phyloP scores from a whole-genome alignment of 352 stramenopile genomes.

The Pythium brassicae region DNA sequence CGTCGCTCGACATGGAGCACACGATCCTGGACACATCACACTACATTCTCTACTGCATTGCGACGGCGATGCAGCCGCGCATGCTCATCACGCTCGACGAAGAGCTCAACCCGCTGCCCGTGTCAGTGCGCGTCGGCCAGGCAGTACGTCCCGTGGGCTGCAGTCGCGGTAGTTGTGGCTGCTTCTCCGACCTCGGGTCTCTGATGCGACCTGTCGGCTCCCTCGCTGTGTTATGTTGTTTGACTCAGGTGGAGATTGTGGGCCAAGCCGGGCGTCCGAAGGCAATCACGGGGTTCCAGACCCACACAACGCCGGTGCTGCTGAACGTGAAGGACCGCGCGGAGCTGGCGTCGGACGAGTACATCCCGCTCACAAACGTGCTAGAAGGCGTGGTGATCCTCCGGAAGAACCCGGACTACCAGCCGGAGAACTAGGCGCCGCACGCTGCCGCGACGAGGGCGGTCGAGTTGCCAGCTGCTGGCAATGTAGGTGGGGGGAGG shows the following conservation, averaged over 20 bases:
- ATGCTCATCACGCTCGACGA: conserved; percentile 98
- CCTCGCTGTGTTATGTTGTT: neutral
- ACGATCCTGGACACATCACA: conserved; percentile 98
- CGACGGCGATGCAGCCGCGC: conserved; percentile 97
- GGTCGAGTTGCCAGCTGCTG: neutral
- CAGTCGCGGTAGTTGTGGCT: neutral
- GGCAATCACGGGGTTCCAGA: conserved; percentile 99
- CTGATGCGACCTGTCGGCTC: neutral
- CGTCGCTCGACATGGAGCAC: conserved; percentile 96
- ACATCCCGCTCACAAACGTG: conserved; percentile 93
- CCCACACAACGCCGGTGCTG: conserved; percentile 98
- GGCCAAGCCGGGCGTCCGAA: conserved; percentile 98
- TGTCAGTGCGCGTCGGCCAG: conserved; percentile 98
- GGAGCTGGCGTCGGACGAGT: conserved; percentile 98
- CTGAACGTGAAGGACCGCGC: conserved; percentile 97
- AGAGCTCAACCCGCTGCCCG: conserved; percentile 93
- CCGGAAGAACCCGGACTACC: conserved; percentile 95
- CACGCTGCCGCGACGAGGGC: neutral
- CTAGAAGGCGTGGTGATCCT: conserved; percentile 99
- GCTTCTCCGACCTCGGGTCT: neutral
- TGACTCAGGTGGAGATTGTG: conserved; percentile 94
- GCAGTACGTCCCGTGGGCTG: conserved; percentile 63
- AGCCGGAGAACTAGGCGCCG: conserved; percentile 64
- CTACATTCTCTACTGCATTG: conserved; percentile 98
- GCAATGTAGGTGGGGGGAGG: too few relatives aligned